These are phyloP conservation scores for Neoscytalidium dimidiatum DNA, from an alignment of 2,329 filamentous ascomycete species.

Conservation along the genomic window DNA sequence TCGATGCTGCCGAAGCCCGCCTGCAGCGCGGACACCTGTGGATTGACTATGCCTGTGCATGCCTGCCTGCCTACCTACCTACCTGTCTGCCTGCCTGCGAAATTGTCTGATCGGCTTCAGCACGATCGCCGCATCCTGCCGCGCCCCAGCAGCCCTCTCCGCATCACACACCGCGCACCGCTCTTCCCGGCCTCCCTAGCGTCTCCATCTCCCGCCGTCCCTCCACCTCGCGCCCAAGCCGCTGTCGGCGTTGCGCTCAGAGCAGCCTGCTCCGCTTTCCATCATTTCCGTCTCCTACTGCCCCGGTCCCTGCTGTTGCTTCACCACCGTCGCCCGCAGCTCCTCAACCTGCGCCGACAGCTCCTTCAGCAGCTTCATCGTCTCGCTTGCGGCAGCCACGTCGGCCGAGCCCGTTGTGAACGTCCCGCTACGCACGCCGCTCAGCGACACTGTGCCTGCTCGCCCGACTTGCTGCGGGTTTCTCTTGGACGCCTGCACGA, in stretches of 20 bases:
- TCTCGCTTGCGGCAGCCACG: conserved; percentile 6
- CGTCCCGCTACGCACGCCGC: conserved; percentile 2
- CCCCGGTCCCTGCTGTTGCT: conserved; percentile 10
- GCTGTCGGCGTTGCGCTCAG: not conserved
- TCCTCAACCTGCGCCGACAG: conserved; percentile 15
- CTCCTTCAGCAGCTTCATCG: conserved; percentile 14
- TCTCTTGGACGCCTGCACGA: conserved; percentile 13
- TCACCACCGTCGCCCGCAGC: conserved; percentile 18
- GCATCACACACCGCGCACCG: conserved; percentile 6
- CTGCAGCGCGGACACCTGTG: not conserved
- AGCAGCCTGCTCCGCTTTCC: not conserved
- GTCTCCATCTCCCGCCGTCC: not conserved
- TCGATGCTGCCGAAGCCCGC: not conserved
- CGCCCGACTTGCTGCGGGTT: not conserved
- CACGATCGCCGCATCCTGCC: conserved; percentile 18
- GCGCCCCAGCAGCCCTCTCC: conserved; percentile 18
- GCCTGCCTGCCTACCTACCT: not conserved
- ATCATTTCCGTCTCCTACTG: not conserved
- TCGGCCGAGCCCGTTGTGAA: not conserved
- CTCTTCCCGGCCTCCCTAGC: conserved; percentile 8
- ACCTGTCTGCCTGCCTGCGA: not conserved
- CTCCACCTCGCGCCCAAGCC: conserved; percentile 1
- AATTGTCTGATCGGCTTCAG: conserved; percentile 13
- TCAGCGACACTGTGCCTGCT: not conserved
- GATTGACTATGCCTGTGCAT: conserved; percentile 2